Evolutionary conservation across 306 rosid species (phyloP).

Genomic region (Macrotyloma uniflorum): DNA sequence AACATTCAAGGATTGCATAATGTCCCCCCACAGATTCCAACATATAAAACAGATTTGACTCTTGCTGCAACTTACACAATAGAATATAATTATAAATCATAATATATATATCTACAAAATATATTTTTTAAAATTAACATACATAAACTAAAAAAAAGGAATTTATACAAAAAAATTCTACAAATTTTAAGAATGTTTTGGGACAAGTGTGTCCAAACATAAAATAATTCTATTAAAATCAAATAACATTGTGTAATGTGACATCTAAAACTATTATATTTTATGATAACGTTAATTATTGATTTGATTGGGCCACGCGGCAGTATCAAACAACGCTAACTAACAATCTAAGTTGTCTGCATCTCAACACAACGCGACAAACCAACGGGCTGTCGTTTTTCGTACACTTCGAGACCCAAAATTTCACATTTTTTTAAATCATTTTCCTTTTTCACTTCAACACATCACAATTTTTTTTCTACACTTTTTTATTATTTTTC

Average conservation of each 20-base stretch:
- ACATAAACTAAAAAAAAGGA: no score
- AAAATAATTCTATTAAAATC: no score
- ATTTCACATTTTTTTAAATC: slow-evolving; percentile 36
- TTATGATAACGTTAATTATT: no score
- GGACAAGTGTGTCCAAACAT: no score
- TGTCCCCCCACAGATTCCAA: slow-evolving; percentile 46
- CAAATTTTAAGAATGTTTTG: no score
- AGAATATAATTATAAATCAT: background rate
- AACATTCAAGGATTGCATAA: background rate
- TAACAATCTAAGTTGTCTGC: slow-evolving; percentile 32
- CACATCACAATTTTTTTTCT: background rate
- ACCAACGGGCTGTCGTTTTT: slow-evolving; percentile 44
- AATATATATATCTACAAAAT: no score
- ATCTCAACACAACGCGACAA: slow-evolving; percentile 53
- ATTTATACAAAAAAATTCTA: no score
- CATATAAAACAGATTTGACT: background rate
- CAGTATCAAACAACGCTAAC: slow-evolving; percentile 27
- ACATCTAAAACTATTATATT: no score
- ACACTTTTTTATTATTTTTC: background rate
- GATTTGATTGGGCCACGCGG: slow-evolving; percentile 45
- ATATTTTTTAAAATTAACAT: no score
- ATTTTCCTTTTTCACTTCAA: background rate
- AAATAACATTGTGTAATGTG: no score
- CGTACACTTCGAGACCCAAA: slow-evolving; percentile 50
- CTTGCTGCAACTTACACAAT: background rate